Base-by-base conservation (phyloP, 805 yeast genomes). In the Clavispora vitiphila region DNA sequence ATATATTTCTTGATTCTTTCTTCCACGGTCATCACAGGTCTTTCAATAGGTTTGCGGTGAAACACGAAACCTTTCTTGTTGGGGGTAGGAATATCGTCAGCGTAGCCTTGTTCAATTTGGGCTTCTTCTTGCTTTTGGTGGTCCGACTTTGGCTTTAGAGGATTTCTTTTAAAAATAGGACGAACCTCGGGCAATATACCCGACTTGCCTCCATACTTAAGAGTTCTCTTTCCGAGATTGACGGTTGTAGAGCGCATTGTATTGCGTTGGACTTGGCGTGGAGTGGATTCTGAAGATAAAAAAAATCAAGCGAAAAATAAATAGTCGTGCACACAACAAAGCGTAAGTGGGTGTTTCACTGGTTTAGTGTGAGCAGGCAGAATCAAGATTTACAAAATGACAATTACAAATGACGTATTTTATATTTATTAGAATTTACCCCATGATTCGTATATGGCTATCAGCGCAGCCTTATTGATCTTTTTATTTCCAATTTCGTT, bases 181-280 rank as follows among this genome's bases (percentile, higher is more conserved):
- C 96, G 81, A 8, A 86, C 81, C 41, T 67, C 71, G 37, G 97
- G 97, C 49, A 90, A 72, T 38, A 86, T 71, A 59, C 97, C 97
- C 37, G 91, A 82, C 62, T 84, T 83, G 12, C 80, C 80, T 23
- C 80, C 80, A 55, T 64, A 69, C 52, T 69, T 76, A 36, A 75
- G 54, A 20, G 70, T 67, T 40, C 78, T 71, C 50, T 74, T 77
- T 39, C 79, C 74, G 75, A 77, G 74, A 27, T 26, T 36, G 11
- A 42, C 37, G 14, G 48, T 35, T 11, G 54, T 37, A n/a, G 31
- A 26, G 35, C 42, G 44, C 54, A 50, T 50, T 34, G 23, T 34
- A 16, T 34, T n/a, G 23, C 15, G 25, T 8, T 34, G 7, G 35
- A 21, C 24, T n/a, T 4, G 23, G 35, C 23, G 35, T 20, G 32